These are phyloP conservation scores for Alectoria sarmentosa DNA, from an alignment of 495 filamentous ascomycete genomes.

Conservation along the genomic window DNA sequence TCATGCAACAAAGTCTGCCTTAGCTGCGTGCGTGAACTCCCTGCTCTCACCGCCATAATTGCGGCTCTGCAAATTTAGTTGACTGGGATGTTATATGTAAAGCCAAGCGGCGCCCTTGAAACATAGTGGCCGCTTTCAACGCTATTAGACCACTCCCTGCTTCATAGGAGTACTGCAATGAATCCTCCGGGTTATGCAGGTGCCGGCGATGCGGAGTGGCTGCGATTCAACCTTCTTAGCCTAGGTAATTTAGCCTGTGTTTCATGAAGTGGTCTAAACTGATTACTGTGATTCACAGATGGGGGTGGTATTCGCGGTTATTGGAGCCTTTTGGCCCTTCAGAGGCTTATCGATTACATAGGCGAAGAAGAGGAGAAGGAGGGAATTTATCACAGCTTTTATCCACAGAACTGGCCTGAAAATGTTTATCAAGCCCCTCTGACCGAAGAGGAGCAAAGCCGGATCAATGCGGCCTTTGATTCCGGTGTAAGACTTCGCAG, in stretches of 20 bases:
- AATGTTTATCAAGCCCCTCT: constrained; percentile 17
- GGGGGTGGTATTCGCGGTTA: constrained; percentile 24
- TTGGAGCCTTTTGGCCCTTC: constrained; percentile 21
- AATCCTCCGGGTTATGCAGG: neutral
- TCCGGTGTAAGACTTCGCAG: neutral
- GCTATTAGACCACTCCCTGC: neutral
- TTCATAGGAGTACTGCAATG: constrained; percentile 5
- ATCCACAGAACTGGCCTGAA: constrained; percentile 13
- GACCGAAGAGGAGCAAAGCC: constrained; percentile 7
- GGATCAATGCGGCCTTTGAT: neutral
- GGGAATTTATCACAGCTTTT: constrained; percentile 19
- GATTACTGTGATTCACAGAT: constrained; percentile 9
- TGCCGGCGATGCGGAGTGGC: neutral
- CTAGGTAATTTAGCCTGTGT: neutral
- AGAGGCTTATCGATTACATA: constrained; percentile 21
- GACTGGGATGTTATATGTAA: neutral
- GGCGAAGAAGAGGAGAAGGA: constrained; percentile 11
- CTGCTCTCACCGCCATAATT: neutral
- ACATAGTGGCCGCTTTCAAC: neutral
- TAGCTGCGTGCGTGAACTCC: neutral
- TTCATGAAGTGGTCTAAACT: neutral
- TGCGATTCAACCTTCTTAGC: neutral
- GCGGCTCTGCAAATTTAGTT: neutral
- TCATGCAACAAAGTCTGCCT: neutral
- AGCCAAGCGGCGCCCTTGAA: neutral